phyloP scores from a whole-genome alignment of 192 early-diverging fungal genomes.

The Lunasporangiospora selenospora region DNA sequence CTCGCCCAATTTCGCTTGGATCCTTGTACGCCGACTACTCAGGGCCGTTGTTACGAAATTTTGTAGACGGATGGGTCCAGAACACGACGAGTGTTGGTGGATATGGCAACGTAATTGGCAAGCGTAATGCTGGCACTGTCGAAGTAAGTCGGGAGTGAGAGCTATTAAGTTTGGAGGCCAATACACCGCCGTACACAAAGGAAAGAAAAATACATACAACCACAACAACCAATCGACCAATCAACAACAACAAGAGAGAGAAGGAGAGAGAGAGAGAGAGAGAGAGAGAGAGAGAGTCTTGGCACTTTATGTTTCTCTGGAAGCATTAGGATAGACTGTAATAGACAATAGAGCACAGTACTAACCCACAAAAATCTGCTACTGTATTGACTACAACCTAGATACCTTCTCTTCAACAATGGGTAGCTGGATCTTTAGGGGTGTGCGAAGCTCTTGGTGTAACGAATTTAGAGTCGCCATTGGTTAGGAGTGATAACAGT shows the following conservation, averaged over 20 bases:
- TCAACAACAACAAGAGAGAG: too few species aligned
- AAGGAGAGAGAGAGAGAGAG: neutral
- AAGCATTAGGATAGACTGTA: neutral
- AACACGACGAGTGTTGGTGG: conserved; percentile 13
- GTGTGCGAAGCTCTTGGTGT: conserved; percentile 29
- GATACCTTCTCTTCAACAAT: conserved; percentile 26
- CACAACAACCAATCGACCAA: too few species aligned
- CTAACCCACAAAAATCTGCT: too few species aligned
- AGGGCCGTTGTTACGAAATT: conserved; percentile 16
- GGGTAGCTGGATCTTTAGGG: conserved; percentile 33
- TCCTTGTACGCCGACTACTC: conserved; percentile 20
- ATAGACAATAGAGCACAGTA: too few species aligned
- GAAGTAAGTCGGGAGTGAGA: conserved; percentile 34
- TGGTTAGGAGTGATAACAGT: too few species aligned
- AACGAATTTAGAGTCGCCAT: conserved; percentile 1
- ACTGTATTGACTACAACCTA: too few species aligned
- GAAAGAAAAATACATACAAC: neutral
- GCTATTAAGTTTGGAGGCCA: too few species aligned
- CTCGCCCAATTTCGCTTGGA: conserved; percentile 11
- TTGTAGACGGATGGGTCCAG: conserved; percentile 32
- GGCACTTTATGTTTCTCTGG: conserved; percentile 8
- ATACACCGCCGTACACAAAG: too few species aligned
- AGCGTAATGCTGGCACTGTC: conserved; percentile 15
- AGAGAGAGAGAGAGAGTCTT: conserved; percentile 24
- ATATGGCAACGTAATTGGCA: conserved; percentile 31